phyloP scores from a whole-genome alignment of 2,329 filamentous ascomycete species.

The Coniochaeta sp. region DNA sequence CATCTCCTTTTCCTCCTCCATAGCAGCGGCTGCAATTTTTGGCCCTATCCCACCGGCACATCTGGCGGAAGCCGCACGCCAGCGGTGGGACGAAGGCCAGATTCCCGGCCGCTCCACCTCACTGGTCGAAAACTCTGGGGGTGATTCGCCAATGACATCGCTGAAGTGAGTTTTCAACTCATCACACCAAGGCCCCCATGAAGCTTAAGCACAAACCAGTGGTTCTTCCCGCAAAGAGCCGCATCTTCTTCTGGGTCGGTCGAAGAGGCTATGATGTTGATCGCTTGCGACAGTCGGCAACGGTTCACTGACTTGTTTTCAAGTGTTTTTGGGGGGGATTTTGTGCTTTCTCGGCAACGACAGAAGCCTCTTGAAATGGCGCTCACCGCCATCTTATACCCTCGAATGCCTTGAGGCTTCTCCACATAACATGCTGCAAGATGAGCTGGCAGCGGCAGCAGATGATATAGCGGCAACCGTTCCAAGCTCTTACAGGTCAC shows the following conservation, averaged over 20 bases:
- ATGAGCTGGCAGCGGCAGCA: slow-evolving; percentile 24
- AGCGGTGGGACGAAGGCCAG: slow-evolving; percentile 18
- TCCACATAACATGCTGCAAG: slow-evolving; percentile 25
- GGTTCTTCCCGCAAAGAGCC: slow-evolving; percentile 18
- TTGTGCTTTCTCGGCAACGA: not conserved
- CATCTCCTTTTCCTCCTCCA: slow-evolving; percentile 3
- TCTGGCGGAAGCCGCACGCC: slow-evolving; percentile 1
- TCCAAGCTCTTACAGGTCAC: slow-evolving; percentile 12
- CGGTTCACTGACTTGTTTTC: not conserved
- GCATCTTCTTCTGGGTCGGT: slow-evolving; percentile 10
- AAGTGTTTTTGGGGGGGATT: not conserved
- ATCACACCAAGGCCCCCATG: slow-evolving; percentile 13
- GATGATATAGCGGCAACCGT: slow-evolving; percentile 14
- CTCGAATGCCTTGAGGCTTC: slow-evolving; percentile 12
- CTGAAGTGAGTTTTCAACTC: slow-evolving; percentile 8
- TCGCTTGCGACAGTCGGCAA: not conserved
- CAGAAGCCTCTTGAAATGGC: not conserved
- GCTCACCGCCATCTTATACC: slow-evolving; percentile 10
- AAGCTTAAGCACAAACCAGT: slow-evolving; percentile 13
- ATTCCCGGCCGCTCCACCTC: slow-evolving; percentile 18
- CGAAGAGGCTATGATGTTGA: not conserved
- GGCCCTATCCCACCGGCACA: slow-evolving; percentile 6
- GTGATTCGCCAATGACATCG: slow-evolving; percentile 20
- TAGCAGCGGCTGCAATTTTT: slow-evolving; percentile 14
- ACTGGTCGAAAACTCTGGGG: slow-evolving; percentile 8